phyloP scores from a whole-genome alignment of 352 stramenopile genomes.

The Thalassiosira hispida region DNA sequence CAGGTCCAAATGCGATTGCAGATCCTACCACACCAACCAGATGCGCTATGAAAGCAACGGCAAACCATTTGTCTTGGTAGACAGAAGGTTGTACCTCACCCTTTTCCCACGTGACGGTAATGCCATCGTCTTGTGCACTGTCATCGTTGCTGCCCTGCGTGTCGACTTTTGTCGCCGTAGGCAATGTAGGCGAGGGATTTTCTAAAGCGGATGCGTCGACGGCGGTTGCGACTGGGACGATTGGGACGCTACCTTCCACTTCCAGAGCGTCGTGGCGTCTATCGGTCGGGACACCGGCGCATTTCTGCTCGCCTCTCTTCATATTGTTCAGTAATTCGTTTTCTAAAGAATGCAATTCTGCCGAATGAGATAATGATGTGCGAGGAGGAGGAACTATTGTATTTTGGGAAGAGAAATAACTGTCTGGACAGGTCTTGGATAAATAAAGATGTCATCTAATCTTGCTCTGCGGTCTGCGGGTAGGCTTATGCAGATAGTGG shows the following conservation, averaged over 20 bases:
- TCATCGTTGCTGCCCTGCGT: neutral
- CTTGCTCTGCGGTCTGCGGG: too few relatives aligned
- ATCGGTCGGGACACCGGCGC: neutral
- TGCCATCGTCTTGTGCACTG: slow-evolving; percentile 20
- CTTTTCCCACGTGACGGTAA: slow-evolving; percentile 46
- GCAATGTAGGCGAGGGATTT: neutral
- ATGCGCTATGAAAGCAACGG: slow-evolving; percentile 60
- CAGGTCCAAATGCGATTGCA: slow-evolving; percentile 25
- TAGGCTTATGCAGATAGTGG: too few relatives aligned
- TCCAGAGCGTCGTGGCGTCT: neutral
- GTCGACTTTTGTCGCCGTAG: slow-evolving; percentile 21
- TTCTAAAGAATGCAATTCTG: too few relatives aligned
- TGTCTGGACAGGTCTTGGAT: too few relatives aligned
- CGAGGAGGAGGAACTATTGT: too few relatives aligned
- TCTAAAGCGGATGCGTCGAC: neutral
- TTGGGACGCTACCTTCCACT: neutral
- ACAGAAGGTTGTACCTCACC: slow-evolving; percentile 45
- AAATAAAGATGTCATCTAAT: too few relatives aligned
- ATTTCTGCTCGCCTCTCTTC: slow-evolving; percentile 7
- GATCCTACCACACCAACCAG: slow-evolving; percentile 48
- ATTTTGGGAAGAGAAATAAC: too few relatives aligned
- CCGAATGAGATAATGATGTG: too few relatives aligned
- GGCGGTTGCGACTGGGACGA: neutral
- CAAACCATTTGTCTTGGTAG: slow-evolving; percentile 66
- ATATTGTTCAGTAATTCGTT: neutral